A percentile compares a stretch with the other conserved stretches of the same genome.
Evolutionary conservation across 1,284 basidiomycete species (phyloP).

Genomic region (Hortiboletus rubellus): DNA sequence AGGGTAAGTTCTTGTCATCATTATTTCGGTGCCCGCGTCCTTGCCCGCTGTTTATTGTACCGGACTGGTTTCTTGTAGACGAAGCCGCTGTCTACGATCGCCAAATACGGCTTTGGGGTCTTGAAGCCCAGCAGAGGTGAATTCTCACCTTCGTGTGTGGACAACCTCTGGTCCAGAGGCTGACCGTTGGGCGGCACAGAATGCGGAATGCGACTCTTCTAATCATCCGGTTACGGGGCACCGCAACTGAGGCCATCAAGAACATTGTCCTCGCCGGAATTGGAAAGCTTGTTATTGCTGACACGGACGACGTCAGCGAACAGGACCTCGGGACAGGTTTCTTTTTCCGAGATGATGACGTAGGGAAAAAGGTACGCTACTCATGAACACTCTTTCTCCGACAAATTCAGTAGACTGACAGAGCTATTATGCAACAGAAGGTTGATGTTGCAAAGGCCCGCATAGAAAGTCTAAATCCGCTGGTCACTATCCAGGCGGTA

Average conservation of each 20-base stretch:
- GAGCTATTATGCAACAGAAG: conserved; percentile 51
- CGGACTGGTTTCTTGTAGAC: conserved; percentile 42
- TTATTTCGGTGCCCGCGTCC: not conserved
- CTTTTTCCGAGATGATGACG: conserved; percentile 91
- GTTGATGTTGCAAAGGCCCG: conserved; percentile 81
- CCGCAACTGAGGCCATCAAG: conserved; percentile 96
- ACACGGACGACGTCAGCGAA: conserved; percentile 59
- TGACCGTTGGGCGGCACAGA: conserved; percentile 43
- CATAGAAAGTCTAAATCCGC: conserved; percentile 89
- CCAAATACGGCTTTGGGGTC: conserved; percentile 96
- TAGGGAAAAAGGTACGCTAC: conserved; percentile 75
- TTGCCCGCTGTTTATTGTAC: not conserved
- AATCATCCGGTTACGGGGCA: conserved; percentile 77
- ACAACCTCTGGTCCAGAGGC: not conserved
- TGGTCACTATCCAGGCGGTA: conserved; percentile 77
- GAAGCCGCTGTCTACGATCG: conserved; percentile 92
- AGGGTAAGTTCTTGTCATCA: conserved; percentile 22
- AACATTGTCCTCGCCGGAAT: conserved; percentile 85
- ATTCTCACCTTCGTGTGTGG: conserved; percentile 17
- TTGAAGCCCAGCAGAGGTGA: conserved; percentile 94
- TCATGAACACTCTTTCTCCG: conserved; percentile 18
- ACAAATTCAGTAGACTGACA: conserved; percentile 40
- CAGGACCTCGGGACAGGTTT: conserved; percentile 92
- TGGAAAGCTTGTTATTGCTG: conserved; percentile 69
- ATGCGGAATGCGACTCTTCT: conserved; percentile 95